Evolutionary conservation across 192 early-diverging fungal genomes (phyloP).

Genomic region (Geranomyces michiganensis): DNA sequence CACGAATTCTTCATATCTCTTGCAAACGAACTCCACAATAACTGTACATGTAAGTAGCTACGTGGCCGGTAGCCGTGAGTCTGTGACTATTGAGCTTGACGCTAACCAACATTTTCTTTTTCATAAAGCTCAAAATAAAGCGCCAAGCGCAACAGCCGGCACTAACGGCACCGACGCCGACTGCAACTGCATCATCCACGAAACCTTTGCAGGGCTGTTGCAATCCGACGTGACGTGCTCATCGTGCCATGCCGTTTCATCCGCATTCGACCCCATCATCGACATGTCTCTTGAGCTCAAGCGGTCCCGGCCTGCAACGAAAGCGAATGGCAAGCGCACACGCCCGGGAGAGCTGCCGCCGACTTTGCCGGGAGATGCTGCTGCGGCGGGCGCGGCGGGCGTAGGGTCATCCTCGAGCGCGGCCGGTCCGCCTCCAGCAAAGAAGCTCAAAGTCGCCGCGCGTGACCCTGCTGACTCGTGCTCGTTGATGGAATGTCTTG

Average conservation of each 20-base stretch:
- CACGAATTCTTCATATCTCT: slow-evolving; percentile 96
- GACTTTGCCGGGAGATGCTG: not conserved
- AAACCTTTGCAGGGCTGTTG: slow-evolving; percentile 84
- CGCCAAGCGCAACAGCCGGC: slow-evolving; percentile 10
- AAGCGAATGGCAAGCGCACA: slow-evolving; percentile 8
- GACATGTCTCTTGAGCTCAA: slow-evolving; percentile 89
- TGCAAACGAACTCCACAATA: slow-evolving; percentile 82
- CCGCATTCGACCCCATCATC: slow-evolving; percentile 83
- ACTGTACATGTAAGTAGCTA: slow-evolving; percentile 32
- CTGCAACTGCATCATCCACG: slow-evolving; percentile 88
- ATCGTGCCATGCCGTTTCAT: slow-evolving; percentile 76
- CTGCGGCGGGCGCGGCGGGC: not conserved
- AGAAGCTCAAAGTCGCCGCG: not conserved
- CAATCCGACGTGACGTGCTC: slow-evolving; percentile 90
- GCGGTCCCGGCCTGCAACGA: slow-evolving; percentile 26
- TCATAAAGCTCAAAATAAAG: too few relatives aligned
- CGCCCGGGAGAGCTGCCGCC: not conserved
- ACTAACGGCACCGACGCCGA: slow-evolving; percentile 26
- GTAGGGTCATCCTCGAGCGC: too few relatives aligned
- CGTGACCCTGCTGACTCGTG: slow-evolving; percentile 21
- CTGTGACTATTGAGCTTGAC: not conserved
- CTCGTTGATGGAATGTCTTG: slow-evolving; percentile 68
- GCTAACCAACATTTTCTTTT: too few relatives aligned
- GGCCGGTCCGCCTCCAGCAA: not conserved
- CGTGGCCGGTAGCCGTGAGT: not conserved